Percentiles rank a stretch among this genome's conserved stretches.
Evolutionary conservation across 2,329 filamentous ascomycete species (phyloP).

Genomic region (Trichoderma gracile): DNA sequence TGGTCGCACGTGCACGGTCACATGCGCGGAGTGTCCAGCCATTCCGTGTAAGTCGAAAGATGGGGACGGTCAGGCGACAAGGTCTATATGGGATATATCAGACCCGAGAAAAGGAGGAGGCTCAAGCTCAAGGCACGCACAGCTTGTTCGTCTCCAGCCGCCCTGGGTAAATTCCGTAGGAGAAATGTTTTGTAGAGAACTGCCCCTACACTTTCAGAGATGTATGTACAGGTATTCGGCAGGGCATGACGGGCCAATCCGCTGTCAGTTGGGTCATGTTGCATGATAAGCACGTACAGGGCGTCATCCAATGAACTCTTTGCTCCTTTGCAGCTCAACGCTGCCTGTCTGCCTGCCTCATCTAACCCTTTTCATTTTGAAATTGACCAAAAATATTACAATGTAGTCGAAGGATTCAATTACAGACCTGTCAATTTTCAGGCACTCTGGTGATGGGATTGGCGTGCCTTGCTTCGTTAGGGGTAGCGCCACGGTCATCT

Average conservation of each 20-base stretch:
- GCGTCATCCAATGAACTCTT: not conserved
- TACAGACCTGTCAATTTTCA: not conserved
- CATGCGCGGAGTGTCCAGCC: conserved; percentile 20
- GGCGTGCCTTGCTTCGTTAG: conserved; percentile 16
- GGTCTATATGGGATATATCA: not conserved
- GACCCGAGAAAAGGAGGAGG: not conserved
- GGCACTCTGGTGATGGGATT: conserved; percentile 7
- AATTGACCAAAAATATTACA: too few species aligned
- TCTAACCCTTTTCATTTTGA: not conserved
- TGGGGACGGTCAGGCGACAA: conserved; percentile 1
- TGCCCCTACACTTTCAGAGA: not conserved
- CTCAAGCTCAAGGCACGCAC: not conserved
- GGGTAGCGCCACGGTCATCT: not conserved
- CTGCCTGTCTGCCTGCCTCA: not conserved
- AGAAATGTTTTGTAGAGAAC: not conserved
- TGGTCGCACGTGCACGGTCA: conserved; percentile 19
- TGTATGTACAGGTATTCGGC: not conserved
- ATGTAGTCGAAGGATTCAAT: not conserved
- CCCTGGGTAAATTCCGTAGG: not conserved
- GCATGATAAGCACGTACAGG: conserved; percentile 6
- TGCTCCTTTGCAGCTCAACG: not conserved
- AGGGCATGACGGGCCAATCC: not conserved
- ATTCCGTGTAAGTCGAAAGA: conserved; percentile 25
- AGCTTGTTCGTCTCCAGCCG: not conserved
- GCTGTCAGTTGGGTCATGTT: conserved; percentile 8